phyloP scores from a whole-genome alignment of 139 green algal genomes.

The Dunaliella sp. region DNA sequence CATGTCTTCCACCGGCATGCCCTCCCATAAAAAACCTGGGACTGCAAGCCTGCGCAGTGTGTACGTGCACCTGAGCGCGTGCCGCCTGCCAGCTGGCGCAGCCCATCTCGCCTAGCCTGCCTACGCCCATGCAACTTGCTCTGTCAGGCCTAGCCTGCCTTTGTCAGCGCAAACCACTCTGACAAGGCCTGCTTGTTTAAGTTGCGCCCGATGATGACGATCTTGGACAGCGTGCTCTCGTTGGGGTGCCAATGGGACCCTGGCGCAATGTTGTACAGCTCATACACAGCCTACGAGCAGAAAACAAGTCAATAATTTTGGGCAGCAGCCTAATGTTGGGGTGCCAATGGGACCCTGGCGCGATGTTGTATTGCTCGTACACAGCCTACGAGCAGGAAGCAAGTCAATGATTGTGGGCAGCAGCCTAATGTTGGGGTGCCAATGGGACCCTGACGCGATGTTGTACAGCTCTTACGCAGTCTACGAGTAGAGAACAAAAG shows the following conservation, averaged over 20 bases:
- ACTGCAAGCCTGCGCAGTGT: too few species aligned
- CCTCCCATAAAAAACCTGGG: too few species aligned
- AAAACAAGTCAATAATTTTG: too few species aligned
- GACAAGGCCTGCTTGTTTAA: constrained; percentile 9
- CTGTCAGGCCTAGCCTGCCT: background rate
- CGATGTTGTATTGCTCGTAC: constrained; percentile 56
- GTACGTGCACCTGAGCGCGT: too few species aligned
- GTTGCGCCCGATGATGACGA: constrained; percentile 43
- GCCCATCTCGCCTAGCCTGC: too few species aligned
- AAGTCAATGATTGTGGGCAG: constrained; percentile 31
- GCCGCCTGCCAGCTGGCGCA: too few species aligned
- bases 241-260: constrained; percentile 23
- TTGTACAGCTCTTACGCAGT: constrained; percentile 59
- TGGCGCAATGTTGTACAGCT: constrained; percentile 54
- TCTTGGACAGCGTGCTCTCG: constrained; percentile 23
- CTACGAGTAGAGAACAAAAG: too few species aligned
- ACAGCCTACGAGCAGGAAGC: constrained; percentile 46
- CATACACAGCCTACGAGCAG: constrained; percentile 47
- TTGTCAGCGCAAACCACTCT: constrained; percentile 2
- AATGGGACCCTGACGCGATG: constrained; percentile 31
- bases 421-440: constrained; percentile 20
- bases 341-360: constrained; percentile 30
- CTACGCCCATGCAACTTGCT: too few species aligned
- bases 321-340: constrained; percentile 14
- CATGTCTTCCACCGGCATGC: too few species aligned